Base-by-base conservation (phyloP, 352 stramenopile species). In the Pythium biforme region DNA sequence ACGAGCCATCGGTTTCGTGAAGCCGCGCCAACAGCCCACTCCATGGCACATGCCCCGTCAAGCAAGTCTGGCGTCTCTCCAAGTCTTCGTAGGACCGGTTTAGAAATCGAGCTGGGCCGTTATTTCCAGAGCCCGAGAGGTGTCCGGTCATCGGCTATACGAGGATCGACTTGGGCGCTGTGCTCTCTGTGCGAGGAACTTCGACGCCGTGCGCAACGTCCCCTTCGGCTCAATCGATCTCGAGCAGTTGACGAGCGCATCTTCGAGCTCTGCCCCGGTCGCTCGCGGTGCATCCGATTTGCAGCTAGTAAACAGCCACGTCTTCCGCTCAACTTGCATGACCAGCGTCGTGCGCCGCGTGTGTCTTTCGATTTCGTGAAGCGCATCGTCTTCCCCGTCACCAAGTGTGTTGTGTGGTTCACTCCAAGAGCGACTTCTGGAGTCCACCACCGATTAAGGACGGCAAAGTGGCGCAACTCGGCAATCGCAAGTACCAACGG, bases 401-500 rank as follows among this genome's bases (percentile, higher is more conserved):
- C 55, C 47, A 12, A 47, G n/a, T 40, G 31, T 52, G 25, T 34
- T 48, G 54, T 39, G 56, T 70, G 63, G 63, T 64, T 60, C 25
- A 34, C 56, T 70, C 63, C 63, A 46, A 70, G 63, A 69, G 54
- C 50, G 62, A 55, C 48, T 70, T 47, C 54, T 64, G 62, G 62
- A 68, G 62, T 69, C 53, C 23, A 55, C 56, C 55, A 65, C 49
- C 55, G 29, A 59, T 46, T 31, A 69, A 46, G 52, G 50, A 43
- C 43, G 39, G 63, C 63, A 70, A 61, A 56, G 55, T 70, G 63
- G 51, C 63, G 55, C 56, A 72, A 64, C 55, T 69, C 37, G 63
- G 59, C 50, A 68, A 69, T 59, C 66, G 60, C 50, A 73, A 69
- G 40, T 66, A 73, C 49, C 55, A 73, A 57, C 66, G 66, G 29